These are phyloP conservation scores for Globisporangium sylvaticum DNA, from an alignment of 352 stramenopile genomes.

Conservation along the genomic window DNA sequence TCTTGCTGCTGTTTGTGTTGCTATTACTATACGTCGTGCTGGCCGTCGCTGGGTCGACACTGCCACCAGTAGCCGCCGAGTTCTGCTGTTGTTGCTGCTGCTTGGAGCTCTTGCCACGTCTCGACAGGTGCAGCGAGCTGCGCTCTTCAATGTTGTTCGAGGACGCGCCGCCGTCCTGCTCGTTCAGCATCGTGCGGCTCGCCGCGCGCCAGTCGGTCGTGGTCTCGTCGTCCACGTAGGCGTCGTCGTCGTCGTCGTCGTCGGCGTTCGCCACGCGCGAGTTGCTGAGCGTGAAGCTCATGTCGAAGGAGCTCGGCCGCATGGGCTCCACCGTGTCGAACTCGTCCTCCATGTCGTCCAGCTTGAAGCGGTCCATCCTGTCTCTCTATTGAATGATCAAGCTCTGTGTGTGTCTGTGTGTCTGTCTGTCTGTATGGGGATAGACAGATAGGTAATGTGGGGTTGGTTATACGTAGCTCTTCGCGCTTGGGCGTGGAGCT, in stretches of 20 bases:
- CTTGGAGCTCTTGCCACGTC: not conserved
- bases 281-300: constrained; percentile 77
- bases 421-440: not conserved
- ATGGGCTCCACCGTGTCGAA: constrained; percentile 83
- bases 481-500: not conserved
- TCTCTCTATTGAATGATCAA: not conserved
- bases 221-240: constrained; percentile 20
- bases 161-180: constrained; percentile 1
- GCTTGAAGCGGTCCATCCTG: constrained; percentile 79
- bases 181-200: constrained; percentile 13
- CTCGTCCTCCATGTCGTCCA: constrained; percentile 75
- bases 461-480: not conserved
- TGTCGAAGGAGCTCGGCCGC: constrained; percentile 86
- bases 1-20: constrained; percentile 24
- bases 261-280: constrained; percentile 29
- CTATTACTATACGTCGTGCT: constrained; percentile 17
- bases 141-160: not conserved
- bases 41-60: not conserved
- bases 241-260: constrained; percentile 23
- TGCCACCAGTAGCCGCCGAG: not conserved
- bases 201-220: constrained; percentile 16
- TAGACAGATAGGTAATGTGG: not conserved
- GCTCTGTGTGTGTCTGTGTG: not conserved
- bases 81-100: not conserved
- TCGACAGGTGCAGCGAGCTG: constrained; percentile 14